These are phyloP conservation scores for Aureobasidium melanogenum DNA, from an alignment of 2,329 filamentous ascomycete species.

Conservation along the genomic window DNA sequence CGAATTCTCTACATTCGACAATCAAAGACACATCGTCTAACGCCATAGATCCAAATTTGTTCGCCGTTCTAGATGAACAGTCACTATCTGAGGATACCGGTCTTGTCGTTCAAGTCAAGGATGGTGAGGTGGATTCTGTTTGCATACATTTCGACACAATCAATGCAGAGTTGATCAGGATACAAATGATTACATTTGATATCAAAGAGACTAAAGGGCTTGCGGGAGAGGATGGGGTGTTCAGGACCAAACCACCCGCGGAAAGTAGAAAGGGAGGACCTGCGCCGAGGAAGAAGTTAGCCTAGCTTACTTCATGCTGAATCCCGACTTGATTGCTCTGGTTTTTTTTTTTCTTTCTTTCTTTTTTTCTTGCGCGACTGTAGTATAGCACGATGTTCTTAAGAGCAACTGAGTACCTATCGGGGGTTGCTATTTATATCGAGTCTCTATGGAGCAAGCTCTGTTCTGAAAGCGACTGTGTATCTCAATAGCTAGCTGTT, in stretches of 20 bases:
- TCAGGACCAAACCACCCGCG: background rate
- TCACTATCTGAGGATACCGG: background rate
- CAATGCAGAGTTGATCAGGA: background rate
- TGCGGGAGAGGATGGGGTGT: background rate
- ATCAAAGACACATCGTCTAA: no score
- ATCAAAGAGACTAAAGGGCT: background rate
- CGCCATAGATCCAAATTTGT: background rate
- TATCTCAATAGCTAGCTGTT: no score
- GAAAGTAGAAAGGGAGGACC: background rate
- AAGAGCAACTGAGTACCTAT: no score
- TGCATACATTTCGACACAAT: background rate
- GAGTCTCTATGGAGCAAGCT: no score
- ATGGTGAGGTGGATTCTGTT: background rate
- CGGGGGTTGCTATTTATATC: no score
- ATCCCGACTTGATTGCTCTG: no score
- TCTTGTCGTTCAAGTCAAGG: background rate
- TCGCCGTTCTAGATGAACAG: background rate
- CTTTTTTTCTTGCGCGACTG: no score
- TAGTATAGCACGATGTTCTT: no score
- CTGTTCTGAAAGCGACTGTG: no score
- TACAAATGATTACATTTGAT: background rate
- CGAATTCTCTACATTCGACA: background rate
- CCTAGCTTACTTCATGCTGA: no score
- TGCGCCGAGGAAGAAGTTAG: background rate
- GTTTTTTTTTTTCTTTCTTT: no score